Evolutionary conservation across 805 yeast species (phyloP).

Genomic region (Kodamaea neixiangensis): DNA sequence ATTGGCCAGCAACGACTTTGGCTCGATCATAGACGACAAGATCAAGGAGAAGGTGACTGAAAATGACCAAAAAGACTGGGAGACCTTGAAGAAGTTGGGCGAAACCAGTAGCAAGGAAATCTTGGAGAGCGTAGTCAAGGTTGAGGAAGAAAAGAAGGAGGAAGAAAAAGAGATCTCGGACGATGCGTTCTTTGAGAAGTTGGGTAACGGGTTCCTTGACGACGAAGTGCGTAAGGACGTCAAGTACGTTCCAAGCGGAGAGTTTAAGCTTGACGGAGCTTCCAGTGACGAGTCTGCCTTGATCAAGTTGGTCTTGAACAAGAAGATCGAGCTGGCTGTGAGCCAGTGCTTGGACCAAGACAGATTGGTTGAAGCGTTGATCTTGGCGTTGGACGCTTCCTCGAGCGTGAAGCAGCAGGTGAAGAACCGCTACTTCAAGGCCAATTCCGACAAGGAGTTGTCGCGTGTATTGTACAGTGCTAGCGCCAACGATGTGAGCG

Average conservation of each 20-base stretch:
- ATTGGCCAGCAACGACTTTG: constrained; percentile 54
- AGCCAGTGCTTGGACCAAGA: constrained; percentile 63
- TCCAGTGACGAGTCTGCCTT: constrained; percentile 49
- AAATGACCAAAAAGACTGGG: constrained; percentile 65
- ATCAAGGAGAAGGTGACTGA: constrained; percentile 28
- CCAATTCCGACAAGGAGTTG: constrained; percentile 54
- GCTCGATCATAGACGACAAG: constrained; percentile 56
- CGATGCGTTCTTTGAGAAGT: constrained; percentile 40
- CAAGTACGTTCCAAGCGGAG: constrained; percentile 52
- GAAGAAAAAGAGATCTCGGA: constrained; percentile 14
- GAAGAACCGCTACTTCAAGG: constrained; percentile 66
- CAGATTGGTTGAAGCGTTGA: constrained; percentile 73
- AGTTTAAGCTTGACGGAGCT: constrained; percentile 43
- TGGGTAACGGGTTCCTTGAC: constrained; percentile 26
- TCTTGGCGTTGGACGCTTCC: constrained; percentile 71
- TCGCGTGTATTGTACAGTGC: constrained; percentile 75
- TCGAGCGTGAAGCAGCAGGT: constrained; percentile 65
- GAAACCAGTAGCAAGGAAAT: constrained; percentile 52
- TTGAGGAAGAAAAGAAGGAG: constrained; percentile 8
- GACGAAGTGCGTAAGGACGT: constrained; percentile 6
- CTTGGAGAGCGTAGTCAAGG: constrained; percentile 34
- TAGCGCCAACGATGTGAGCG: constrained; percentile 56
- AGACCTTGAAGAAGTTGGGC: constrained; percentile 53
- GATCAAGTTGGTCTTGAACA: constrained; percentile 50
- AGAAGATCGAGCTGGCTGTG: constrained; percentile 68